Evolutionary conservation across 257 asterid species (phyloP), one percentile per base, ranked within the genome.

Genomic region (Nicotiana benthamiana): DNA sequence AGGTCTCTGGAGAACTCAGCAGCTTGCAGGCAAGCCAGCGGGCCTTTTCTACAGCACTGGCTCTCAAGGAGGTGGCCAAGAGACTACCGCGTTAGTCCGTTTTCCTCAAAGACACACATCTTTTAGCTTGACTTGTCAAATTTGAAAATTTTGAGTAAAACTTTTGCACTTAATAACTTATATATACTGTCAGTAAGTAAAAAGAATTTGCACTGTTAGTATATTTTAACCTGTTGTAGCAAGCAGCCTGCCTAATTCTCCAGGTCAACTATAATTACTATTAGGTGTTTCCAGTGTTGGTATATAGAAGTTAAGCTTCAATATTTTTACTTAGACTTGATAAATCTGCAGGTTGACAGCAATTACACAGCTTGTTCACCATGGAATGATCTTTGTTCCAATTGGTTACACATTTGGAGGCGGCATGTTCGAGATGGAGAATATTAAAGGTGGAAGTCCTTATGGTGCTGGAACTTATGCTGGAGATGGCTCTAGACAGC

Each of bases 51-150:
- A 26, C 85, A 83, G 92, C 89, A 91, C 93, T 11, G 93, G 91
- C 7, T 67, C 90, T 60, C 95, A 91, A 79, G 95, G 95, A 52
- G 88, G 95, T 4, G 95, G 95, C 59, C 93, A 91, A 76, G 95
- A 91, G 66, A 91, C 95, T 2, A 91, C 95, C 16, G 79, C 93
- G 93, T 91, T 80, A 81, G 93, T 80, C 32, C 76, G 51, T 46
- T 59, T 18, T 52, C 59, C 36, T 68, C n/a, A 27, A 11, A 34
- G 1, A 1, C 28, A 1, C 78, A 7, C 40, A 46, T 72, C 11
- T 46, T 72, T 46, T 20, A 70, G n/a, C 57, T 43, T 40, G 34
- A 70, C 8, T 43, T 20, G 7, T 70, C 57, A 46, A 5, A n/a
- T 67, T 36, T 67, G 75, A 36, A 34, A 1, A 68, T 36, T 68